phyloP scores from a whole-genome alignment of 2,329 filamentous ascomycete genomes.

The Phialocephala subalpina region DNA sequence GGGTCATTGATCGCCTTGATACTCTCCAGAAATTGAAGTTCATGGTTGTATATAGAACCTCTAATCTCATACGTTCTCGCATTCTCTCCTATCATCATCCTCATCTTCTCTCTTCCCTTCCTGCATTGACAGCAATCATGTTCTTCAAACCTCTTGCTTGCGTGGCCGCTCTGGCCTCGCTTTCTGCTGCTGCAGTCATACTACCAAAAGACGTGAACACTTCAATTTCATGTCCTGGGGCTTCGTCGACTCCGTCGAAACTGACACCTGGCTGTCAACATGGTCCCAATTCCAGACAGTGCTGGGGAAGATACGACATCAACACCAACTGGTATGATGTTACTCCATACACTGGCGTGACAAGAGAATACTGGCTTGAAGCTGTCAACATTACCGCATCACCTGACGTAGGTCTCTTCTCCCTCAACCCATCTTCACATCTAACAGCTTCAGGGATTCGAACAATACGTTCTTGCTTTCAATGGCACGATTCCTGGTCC shows the following conservation, averaged over 20 bases:
- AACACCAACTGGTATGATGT: constrained; percentile 42
- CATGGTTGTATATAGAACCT: not conserved
- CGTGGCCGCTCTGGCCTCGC: not conserved
- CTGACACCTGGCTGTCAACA: not conserved
- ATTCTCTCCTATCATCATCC: too few relatives aligned
- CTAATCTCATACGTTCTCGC: not conserved
- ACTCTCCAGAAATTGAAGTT: not conserved
- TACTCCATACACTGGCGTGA: constrained; percentile 46
- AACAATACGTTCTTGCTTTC: constrained; percentile 59
- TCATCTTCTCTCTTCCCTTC: not conserved
- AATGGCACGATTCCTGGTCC: constrained; percentile 48
- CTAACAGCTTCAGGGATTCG: constrained; percentile 39
- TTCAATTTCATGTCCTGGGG: not conserved
- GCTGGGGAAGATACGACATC: constrained; percentile 44
- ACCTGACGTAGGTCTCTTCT: constrained; percentile 42
- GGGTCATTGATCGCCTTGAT: not conserved
- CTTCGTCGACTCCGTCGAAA: not conserved
- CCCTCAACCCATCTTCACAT: not conserved
- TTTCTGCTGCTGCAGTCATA: constrained; percentile 1
- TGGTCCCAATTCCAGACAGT: constrained; percentile 34
- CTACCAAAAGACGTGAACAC: not conserved
- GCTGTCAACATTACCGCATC: constrained; percentile 39
- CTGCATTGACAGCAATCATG: not conserved
- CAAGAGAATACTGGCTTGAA: constrained; percentile 43
- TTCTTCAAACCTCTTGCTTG: not conserved